phyloP scores from a whole-genome alignment of 139 green algal genomes.

The Marvania coccoides region DNA sequence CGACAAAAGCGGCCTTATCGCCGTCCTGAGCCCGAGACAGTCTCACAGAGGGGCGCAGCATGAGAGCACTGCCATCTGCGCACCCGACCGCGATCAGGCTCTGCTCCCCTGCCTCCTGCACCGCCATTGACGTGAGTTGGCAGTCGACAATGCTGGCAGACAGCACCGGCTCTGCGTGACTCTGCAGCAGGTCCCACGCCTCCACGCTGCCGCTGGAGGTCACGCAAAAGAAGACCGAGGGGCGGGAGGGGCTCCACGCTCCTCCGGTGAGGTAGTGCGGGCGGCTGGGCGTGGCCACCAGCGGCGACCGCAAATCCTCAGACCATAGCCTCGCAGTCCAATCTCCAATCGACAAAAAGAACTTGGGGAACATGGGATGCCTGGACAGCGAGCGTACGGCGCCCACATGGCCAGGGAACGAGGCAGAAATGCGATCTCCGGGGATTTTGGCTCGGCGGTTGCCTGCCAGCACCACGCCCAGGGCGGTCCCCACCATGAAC shows the following conservation, averaged over 20 bases:
- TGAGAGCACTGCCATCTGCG: slow-evolving; percentile 51
- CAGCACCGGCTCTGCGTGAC: slow-evolving; percentile 79
- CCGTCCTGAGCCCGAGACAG: slow-evolving; percentile 68
- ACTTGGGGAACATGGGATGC: slow-evolving; percentile 88
- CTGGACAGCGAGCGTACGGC: slow-evolving; percentile 71
- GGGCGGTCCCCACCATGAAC: slow-evolving; percentile 91
- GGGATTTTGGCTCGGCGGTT: slow-evolving; percentile 92
- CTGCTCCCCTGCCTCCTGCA: slow-evolving; percentile 37
- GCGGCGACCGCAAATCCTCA: slow-evolving; percentile 81
- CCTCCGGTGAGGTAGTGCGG: slow-evolving; percentile 68
- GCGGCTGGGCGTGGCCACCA: slow-evolving; percentile 81
- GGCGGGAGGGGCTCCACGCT: slow-evolving; percentile 68
- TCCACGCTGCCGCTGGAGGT: slow-evolving; percentile 74
- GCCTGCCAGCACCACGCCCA: slow-evolving; percentile 70
- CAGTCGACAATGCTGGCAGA: slow-evolving; percentile 34
- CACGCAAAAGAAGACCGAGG: slow-evolving; percentile 80
- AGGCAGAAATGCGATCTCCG: slow-evolving; percentile 65
- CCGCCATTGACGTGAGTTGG: neutral
- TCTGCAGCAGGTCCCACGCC: slow-evolving; percentile 89
- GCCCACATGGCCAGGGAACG: slow-evolving; percentile 75
- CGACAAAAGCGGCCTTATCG: slow-evolving; percentile 68
- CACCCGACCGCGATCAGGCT: slow-evolving; percentile 56
- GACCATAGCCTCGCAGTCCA: slow-evolving; percentile 88
- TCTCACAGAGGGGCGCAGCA: slow-evolving; percentile 67
- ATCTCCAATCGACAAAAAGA: slow-evolving; percentile 85